Conservation (phyloP, 169 alveolate species). For the Hammondia hammondi region DNA sequence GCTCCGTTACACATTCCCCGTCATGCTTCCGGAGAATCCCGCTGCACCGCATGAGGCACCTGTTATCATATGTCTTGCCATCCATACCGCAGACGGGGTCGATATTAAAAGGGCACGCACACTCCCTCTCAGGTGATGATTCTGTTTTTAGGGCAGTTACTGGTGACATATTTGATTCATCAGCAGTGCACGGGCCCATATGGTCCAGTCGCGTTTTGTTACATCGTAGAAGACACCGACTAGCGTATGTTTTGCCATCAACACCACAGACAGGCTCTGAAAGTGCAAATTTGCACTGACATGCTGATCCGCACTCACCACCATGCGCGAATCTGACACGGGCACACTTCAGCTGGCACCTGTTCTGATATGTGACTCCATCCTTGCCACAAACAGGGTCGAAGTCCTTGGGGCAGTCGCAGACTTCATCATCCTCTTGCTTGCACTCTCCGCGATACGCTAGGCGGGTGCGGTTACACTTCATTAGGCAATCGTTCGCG, state of each 20-base stretch:
- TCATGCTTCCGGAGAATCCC: neutral
- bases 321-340: neutral
- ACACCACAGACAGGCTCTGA: conserved; percentile 57
- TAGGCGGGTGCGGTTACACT: conserved; percentile 26
- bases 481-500: conserved; percentile 38
- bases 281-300: neutral
- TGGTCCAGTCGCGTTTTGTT: neutral
- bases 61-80: neutral
- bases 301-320: conserved; percentile 19
- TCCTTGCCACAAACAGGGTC: conserved; percentile 46
- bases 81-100: neutral
- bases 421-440: conserved; percentile 8
- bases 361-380: neutral
- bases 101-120: neutral
- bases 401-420: conserved; percentile 22
- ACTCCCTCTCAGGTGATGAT: neutral
- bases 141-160: neutral
- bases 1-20: neutral
- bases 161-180: neutral
- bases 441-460: neutral
- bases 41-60: neutral
- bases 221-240: conserved; percentile 31
- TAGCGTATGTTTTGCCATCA: conserved; percentile 49
- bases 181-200: neutral
- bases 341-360: conserved; percentile 38